phyloP scores from a whole-genome alignment of 495 filamentous ascomycete species.

The Penicillium verhagenii region DNA sequence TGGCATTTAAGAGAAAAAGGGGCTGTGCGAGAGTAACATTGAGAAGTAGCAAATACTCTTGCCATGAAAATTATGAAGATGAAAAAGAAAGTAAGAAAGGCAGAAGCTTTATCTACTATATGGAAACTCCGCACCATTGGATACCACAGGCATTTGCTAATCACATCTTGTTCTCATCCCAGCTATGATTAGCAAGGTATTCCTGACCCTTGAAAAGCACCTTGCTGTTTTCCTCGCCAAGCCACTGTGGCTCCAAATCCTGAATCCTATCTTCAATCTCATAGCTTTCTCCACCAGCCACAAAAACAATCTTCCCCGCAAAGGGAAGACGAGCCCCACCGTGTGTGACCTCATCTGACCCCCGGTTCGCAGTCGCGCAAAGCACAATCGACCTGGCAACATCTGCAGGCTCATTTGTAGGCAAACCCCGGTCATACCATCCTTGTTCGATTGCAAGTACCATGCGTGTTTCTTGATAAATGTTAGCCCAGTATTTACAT shows the following conservation, averaged over 20 bases:
- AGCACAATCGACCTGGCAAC: slow-evolving; percentile 32
- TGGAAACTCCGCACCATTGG: too few relatives aligned
- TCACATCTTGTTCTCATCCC: slow-evolving; percentile 26
- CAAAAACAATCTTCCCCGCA: slow-evolving; percentile 44
- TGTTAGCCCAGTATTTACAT: not conserved
- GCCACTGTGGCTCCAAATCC: slow-evolving; percentile 40
- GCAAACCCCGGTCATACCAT: slow-evolving; percentile 46
- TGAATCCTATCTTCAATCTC: slow-evolving; percentile 48
- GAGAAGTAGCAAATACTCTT: too few relatives aligned
- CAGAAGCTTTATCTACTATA: too few relatives aligned
- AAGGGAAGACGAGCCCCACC: slow-evolving; percentile 27
- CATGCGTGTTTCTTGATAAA: slow-evolving; percentile 14
- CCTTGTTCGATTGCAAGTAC: slow-evolving; percentile 38
- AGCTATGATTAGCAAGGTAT: slow-evolving; percentile 30
- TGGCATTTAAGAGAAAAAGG: too few relatives aligned
- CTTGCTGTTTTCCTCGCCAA: slow-evolving; percentile 41
- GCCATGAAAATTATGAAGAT: too few relatives aligned
- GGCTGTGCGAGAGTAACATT: too few relatives aligned
- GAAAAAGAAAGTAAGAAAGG: too few relatives aligned
- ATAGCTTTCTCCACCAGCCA: slow-evolving; percentile 48
- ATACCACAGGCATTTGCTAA: too few relatives aligned
- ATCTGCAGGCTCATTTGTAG: slow-evolving; percentile 42
- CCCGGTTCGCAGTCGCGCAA: slow-evolving; percentile 38
- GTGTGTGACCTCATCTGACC: slow-evolving; percentile 25
- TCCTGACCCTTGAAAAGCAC: slow-evolving; percentile 37